Evolutionary conservation across 768 basidiomycete genomes (phyloP).

Genomic region (Termitomyces sp.): DNA sequence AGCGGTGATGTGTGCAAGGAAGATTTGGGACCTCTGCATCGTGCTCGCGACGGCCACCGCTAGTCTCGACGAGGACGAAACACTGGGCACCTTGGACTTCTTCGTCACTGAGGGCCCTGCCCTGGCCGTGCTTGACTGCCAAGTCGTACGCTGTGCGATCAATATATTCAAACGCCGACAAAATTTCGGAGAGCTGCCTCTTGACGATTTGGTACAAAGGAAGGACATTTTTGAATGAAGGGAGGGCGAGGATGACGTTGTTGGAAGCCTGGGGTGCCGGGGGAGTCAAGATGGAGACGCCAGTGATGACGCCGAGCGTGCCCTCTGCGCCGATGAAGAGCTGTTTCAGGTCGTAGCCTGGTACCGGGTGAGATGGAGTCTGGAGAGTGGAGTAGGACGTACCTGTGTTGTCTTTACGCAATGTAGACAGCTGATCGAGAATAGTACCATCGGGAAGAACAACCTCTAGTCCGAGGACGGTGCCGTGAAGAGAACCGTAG

Average conservation of each 20-base stretch:
- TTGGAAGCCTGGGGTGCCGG: slow-evolving; percentile 79
- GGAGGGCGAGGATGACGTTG: slow-evolving; percentile 88
- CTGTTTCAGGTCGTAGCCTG: slow-evolving; percentile 97
- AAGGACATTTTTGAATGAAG: slow-evolving; percentile 83
- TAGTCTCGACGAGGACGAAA: slow-evolving; percentile 93
- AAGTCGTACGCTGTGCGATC: slow-evolving; percentile 85
- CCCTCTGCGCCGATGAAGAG: slow-evolving; percentile 98
- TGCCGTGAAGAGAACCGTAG: slow-evolving; percentile 94
- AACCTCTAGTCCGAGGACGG: slow-evolving; percentile 92
- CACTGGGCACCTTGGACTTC: slow-evolving; percentile 79
- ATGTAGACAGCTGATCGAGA: slow-evolving; percentile 80
- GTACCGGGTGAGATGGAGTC: background rate
- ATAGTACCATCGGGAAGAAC: slow-evolving; percentile 94
- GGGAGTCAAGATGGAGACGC: slow-evolving; percentile 90
- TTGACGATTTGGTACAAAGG: slow-evolving; percentile 83
- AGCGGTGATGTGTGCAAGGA: background rate
- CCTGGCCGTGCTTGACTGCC: slow-evolving; percentile 80
- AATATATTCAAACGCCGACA: slow-evolving; percentile 96
- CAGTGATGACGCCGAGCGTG: slow-evolving; percentile 93
- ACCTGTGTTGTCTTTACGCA: slow-evolving; percentile 99
- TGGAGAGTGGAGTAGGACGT: background rate
- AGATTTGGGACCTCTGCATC: slow-evolving; percentile 72
- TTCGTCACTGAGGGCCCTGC: slow-evolving; percentile 68
- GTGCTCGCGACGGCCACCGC: slow-evolving; percentile 88
- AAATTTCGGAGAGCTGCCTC: slow-evolving; percentile 84